Evolutionary conservation across 225 moss, liverwort and hornwort genomes (phyloP), one percentile per base, ranked within the genome.

Genomic region (Takakia lepidozioides): DNA sequence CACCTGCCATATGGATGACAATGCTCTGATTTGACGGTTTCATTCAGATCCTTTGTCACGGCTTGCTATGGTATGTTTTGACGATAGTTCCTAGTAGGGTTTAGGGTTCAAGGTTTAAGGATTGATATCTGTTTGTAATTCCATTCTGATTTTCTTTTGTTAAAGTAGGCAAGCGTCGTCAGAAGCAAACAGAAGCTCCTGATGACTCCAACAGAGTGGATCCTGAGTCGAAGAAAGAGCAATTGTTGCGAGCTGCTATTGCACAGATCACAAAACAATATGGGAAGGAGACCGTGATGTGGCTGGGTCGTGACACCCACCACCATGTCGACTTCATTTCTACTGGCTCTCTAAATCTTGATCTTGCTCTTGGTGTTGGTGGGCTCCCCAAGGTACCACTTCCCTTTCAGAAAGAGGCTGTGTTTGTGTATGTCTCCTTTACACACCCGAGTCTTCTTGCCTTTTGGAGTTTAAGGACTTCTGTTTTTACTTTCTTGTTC

Each of bases 281-380:
- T 51, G 87, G 87, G 1, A 84, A 75, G 51, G 87, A 84, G 45
- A 65, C 87, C 46, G 74, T 88, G 17, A 84, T 88, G 69, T 84
- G 84, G 84, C 74, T 88, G n/a, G 87, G 87, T 25, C 80, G 83
- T 25, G 72, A 71, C 50, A 69, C 13, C 20, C 50, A 64, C 22
- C 60, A 56, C 37, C 64, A 72, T 57, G 77, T 88, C 30, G 76
- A 84, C 10, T 77, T 88, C 48, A 63, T 88, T 23, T 58, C 87
- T 3, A 84, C 84, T 27, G 87, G 87, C 18, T 88, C 87, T 43
- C 52, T 88, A 18, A 71, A 77, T 43, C 81, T 88, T 50, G 87
- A 88, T 61, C 56, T 84, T 48, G 87, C 87, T 52, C 56, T 88
- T 27, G 87, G 84, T 47, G 81, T 88, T 38, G 84, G 87, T 38